phyloP scores from a whole-genome alignment of 108 stramenopile species.

The Pseudonitzschia multistriata region DNA sequence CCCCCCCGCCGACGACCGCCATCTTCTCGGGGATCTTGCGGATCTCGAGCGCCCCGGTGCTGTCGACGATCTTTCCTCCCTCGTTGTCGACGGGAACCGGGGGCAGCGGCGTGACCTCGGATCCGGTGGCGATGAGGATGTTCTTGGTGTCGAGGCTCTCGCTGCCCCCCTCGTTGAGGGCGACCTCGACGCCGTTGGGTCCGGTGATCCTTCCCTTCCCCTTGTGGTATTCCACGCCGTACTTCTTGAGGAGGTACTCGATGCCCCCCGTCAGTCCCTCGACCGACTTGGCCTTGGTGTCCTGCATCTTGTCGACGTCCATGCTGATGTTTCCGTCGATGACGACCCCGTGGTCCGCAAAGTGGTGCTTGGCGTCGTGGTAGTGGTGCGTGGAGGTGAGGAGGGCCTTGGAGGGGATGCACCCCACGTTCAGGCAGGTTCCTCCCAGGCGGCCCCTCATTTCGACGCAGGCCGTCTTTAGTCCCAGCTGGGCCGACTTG shows the following conservation, averaged over 20 bases:
- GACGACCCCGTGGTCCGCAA: slow-evolving; percentile 93
- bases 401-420: slow-evolving; percentile 99
- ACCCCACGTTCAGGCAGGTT: slow-evolving; percentile 97
- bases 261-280: slow-evolving; percentile 97
- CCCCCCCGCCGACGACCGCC: slow-evolving; percentile 97
- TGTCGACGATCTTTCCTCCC: slow-evolving; percentile 94
- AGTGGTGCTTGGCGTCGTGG: slow-evolving; percentile 94
- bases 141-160: slow-evolving; percentile 90
- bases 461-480: slow-evolving; percentile 99
- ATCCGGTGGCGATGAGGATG: slow-evolving; percentile 97
- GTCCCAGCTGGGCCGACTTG: slow-evolving; percentile 96
- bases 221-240: slow-evolving; percentile 97
- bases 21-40: slow-evolving; percentile 83
- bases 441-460: slow-evolving; percentile 93
- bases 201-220: slow-evolving; percentile 90
- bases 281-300: slow-evolving; percentile 90
- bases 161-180: slow-evolving; percentile 79
- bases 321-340: slow-evolving; percentile 75
- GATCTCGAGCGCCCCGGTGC: slow-evolving; percentile 97
- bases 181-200: slow-evolving; percentile 84
- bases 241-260: slow-evolving; percentile 97
- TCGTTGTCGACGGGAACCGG: slow-evolving; percentile 99
- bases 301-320: slow-evolving; percentile 92
- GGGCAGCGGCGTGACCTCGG: slow-evolving; percentile 96
- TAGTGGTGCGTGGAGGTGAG: slow-evolving; percentile 92